These are phyloP conservation scores for Pulveroboletus sp. DNA, from an alignment of 768 basidiomycete species.

Conservation along the genomic window DNA sequence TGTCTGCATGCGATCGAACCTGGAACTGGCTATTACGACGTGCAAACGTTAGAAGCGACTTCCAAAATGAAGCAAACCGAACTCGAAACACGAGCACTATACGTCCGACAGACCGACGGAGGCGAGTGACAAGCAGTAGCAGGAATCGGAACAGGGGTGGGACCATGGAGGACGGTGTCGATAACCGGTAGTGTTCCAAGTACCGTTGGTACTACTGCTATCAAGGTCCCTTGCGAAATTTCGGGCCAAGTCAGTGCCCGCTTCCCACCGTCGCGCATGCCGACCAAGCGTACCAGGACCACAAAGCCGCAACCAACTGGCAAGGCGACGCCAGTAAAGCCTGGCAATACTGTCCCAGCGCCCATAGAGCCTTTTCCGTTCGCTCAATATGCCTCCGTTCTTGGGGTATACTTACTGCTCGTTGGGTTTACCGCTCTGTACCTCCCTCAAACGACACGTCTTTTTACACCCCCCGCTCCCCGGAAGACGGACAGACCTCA, in stretches of 20 bases:
- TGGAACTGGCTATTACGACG: background rate
- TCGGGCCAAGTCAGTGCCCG: too few species aligned
- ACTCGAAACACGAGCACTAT: slow-evolving; percentile 1
- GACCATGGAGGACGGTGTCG: background rate
- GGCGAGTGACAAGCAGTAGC: slow-evolving; percentile 1
- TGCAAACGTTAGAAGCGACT: background rate
- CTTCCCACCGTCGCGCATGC: too few species aligned
- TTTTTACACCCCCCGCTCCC: slow-evolving; percentile 36
- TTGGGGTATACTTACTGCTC: slow-evolving; percentile 64
- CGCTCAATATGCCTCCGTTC: slow-evolving; percentile 57
- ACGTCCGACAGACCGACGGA: background rate
- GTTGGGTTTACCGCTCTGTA: slow-evolving; percentile 62
- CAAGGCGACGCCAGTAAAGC: slow-evolving; percentile 1
- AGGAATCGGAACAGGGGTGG: slow-evolving; percentile 1
- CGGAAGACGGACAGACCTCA: slow-evolving; percentile 56
- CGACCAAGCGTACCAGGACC: background rate
- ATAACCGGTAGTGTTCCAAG: background rate
- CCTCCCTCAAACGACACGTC: slow-evolving; percentile 57
- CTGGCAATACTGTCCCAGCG: background rate
- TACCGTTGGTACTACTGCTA: too few species aligned
- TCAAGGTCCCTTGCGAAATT: too few species aligned
- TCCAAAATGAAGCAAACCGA: background rate
- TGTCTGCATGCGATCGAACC: background rate
- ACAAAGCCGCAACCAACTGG: background rate
- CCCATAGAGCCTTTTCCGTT: slow-evolving; percentile 40